Evolutionary conservation across 2,329 filamentous ascomycete species (phyloP).

Genomic region (Aspergillus persii): DNA sequence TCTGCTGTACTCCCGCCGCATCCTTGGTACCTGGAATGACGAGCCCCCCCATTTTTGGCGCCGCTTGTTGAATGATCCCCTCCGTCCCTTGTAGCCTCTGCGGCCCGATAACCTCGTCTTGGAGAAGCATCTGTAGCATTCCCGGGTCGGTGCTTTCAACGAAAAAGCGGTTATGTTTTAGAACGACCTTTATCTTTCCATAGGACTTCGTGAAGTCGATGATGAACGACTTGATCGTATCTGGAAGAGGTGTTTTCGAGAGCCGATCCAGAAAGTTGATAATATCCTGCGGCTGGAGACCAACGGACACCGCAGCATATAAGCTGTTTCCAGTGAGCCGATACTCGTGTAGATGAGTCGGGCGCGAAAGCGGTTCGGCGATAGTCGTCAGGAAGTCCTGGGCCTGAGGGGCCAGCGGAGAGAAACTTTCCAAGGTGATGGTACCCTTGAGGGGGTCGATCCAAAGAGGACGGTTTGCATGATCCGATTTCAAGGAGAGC

Average conservation of each 20-base stretch:
- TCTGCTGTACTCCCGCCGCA: constrained; percentile 82
- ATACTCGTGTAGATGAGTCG: constrained; percentile 91
- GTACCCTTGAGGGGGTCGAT: constrained; percentile 83
- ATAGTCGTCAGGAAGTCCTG: constrained; percentile 96
- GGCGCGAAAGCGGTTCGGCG: constrained; percentile 86
- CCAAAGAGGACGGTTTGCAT: constrained; percentile 87
- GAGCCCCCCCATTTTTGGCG: constrained; percentile 80
- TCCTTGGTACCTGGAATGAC: constrained; percentile 95
- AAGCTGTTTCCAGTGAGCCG: constrained; percentile 86
- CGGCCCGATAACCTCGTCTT: constrained; percentile 77
- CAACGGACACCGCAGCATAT: constrained; percentile 92
- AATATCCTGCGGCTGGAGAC: constrained; percentile 85
- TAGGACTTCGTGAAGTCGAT: constrained; percentile 83
- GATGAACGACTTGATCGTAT: constrained; percentile 76
- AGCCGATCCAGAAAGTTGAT: constrained; percentile 84
- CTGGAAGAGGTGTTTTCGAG: constrained; percentile 81
- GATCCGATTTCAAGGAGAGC: constrained; percentile 79
- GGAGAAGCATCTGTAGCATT: constrained; percentile 81
- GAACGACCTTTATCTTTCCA: constrained; percentile 90
- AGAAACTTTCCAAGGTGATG: constrained; percentile 93
- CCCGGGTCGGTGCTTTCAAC: constrained; percentile 87
- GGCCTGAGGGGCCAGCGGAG: constrained; percentile 77
- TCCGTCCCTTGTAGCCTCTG: constrained; percentile 72
- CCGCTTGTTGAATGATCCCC: constrained; percentile 73
- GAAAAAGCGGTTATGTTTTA: constrained; percentile 93